phyloP scores from a whole-genome alignment of 176 grass and related monocot genomes.

The Tillandsia leiboldiana region DNA sequence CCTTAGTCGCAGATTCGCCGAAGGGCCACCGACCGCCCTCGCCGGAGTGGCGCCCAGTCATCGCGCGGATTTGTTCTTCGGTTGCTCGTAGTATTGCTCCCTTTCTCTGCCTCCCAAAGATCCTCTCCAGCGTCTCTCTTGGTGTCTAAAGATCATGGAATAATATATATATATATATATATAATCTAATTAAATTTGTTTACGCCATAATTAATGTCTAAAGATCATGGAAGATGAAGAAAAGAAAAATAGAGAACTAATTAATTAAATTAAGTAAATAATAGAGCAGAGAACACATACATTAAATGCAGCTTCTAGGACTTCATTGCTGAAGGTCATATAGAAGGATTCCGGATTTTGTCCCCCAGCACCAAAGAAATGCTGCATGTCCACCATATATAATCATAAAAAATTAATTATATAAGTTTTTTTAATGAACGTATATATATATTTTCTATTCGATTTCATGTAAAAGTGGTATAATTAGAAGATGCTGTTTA shows the following conservation, averaged over 20 bases:
- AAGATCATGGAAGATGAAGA: too few relatives aligned
- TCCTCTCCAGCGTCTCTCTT: background rate
- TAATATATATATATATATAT: background rate
- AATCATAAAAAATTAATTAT: background rate
- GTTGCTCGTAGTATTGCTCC: conserved; percentile 12
- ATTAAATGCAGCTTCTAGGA: conserved; percentile 64
- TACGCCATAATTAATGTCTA: too few relatives aligned
- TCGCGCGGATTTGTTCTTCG: conserved; percentile 48
- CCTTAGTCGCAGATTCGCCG: conserved; percentile 20
- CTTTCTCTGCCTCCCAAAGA: conserved; percentile 3
- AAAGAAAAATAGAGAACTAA: too few relatives aligned
- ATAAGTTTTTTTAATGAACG: too few relatives aligned
- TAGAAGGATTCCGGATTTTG: conserved; percentile 36
- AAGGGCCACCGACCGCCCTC: conserved; percentile 28
- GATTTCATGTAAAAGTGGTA: background rate
- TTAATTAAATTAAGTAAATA: background rate
- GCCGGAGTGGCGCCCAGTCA: conserved; percentile 37
- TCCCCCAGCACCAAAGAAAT: conserved; percentile 46
- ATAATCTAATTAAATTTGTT: too few relatives aligned
- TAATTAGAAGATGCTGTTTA: background rate
- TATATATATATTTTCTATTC: background rate
- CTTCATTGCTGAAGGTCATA: conserved; percentile 55
- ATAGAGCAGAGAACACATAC: conserved; percentile 1
- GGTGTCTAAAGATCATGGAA: background rate
- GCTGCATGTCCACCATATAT: conserved; percentile 13